A percentile compares a stretch with the other conserved stretches of the same genome.
Evolutionary conservation across 306 rosid species (phyloP).

Genomic region (Dryas drummondii): DNA sequence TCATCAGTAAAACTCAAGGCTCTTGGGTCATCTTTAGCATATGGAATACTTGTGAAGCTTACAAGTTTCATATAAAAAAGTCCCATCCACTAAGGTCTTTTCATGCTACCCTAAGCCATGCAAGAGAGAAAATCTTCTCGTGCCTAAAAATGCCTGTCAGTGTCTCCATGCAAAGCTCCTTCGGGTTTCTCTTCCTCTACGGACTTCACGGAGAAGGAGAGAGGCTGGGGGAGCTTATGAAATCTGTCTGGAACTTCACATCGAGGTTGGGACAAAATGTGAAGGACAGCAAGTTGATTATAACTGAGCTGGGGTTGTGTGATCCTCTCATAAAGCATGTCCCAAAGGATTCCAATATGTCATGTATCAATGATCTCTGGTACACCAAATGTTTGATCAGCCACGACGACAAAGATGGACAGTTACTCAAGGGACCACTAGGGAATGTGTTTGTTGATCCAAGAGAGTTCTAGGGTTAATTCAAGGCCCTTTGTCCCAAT

Average conservation of each 20-base stretch:
- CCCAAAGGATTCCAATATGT: constrained; percentile 47
- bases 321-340: constrained; percentile 59
- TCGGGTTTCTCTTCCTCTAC: constrained; percentile 55
- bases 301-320: constrained; percentile 43
- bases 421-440: constrained; percentile 40
- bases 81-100: constrained; percentile 49
- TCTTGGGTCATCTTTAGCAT: constrained; percentile 73
- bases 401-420: constrained; percentile 29
- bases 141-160: constrained; percentile 47
- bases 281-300: constrained; percentile 39
- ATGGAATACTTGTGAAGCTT: constrained; percentile 62
- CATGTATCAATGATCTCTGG: constrained; percentile 65
- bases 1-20: constrained; percentile 31
- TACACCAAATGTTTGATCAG: constrained; percentile 43
- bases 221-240: constrained; percentile 56
- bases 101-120: constrained; percentile 43
- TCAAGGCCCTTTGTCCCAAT: neutral
- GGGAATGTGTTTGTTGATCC: constrained; percentile 75
- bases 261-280: constrained; percentile 49
- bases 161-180: constrained; percentile 29
- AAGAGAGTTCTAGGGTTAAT: constrained; percentile 54
- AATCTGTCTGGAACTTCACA: constrained; percentile 57
- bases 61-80: constrained; percentile 52
- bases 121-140: constrained; percentile 54
- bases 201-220: constrained; percentile 75